These are phyloP conservation scores for Elongisporangium anandrum DNA, from an alignment of 352 stramenopile species.

Conservation along the genomic window DNA sequence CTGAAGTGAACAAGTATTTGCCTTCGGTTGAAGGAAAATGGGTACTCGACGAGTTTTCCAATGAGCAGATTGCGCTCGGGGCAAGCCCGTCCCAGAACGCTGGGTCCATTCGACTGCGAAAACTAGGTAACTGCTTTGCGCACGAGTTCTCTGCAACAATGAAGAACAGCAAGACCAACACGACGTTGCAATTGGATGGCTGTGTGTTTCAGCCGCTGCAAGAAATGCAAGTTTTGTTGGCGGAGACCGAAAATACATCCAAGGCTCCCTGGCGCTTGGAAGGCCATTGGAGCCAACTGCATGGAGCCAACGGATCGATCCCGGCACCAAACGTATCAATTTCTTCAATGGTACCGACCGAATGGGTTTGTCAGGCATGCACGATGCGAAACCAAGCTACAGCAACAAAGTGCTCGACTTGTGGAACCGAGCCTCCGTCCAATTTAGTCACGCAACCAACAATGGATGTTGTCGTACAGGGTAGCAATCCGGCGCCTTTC, in stretches of 20 bases:
- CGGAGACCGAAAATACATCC: slow-evolving; percentile 17
- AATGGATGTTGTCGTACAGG: slow-evolving; percentile 26
- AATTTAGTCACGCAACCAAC: slow-evolving; percentile 27
- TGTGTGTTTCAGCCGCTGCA: slow-evolving; percentile 50
- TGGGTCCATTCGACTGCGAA: slow-evolving; percentile 63
- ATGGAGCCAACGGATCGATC: slow-evolving; percentile 18
- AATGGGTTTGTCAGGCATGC: slow-evolving; percentile 71
- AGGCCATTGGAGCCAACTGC: slow-evolving; percentile 73
- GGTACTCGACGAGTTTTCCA: slow-evolving; percentile 67
- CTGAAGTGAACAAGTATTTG: slow-evolving; percentile 37
- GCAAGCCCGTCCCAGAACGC: slow-evolving; percentile 41
- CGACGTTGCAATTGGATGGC: slow-evolving; percentile 54
- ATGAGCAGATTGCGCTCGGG: slow-evolving; percentile 43
- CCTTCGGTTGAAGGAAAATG: slow-evolving; percentile 76
- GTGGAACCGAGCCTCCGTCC: slow-evolving; percentile 48
- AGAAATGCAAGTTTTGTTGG: slow-evolving; percentile 43
- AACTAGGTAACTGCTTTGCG: slow-evolving; percentile 47
- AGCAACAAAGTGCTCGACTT: slow-evolving; percentile 66
- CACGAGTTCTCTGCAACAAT: slow-evolving; percentile 61
- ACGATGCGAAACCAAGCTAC: slow-evolving; percentile 71
- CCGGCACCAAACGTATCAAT: neutral
- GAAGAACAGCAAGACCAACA: slow-evolving; percentile 30
- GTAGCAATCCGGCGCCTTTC: slow-evolving; percentile 77
- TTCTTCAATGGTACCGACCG: slow-evolving; percentile 16
- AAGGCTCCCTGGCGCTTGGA: slow-evolving; percentile 47